Conservation (phyloP, 768 basidiomycete genomes). For the Termitomyces sp. region DNA sequence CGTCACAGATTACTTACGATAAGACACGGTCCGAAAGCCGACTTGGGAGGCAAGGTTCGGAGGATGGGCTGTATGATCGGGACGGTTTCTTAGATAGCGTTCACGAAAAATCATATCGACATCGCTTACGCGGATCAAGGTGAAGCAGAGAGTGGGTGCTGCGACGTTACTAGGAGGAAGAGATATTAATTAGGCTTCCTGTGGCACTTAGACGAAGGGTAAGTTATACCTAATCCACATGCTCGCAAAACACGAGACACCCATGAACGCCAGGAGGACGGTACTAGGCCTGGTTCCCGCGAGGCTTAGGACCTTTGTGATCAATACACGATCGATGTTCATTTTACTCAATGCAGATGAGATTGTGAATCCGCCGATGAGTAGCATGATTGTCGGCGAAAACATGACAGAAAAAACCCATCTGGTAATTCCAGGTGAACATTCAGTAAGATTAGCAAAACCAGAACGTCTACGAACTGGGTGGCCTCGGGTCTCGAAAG, state of each 20-base stretch:
- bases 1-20: conserved; percentile 56
- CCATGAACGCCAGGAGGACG: conserved; percentile 93
- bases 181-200: conserved; percentile 8
- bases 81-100: conserved; percentile 3
- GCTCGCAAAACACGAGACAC: conserved; percentile 93
- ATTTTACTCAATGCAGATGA: conserved; percentile 95
- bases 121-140: conserved; percentile 77
- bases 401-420: conserved; percentile 95
- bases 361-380: conserved; percentile 97
- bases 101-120: background rate
- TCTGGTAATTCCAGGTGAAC: conserved; percentile 30
- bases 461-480: conserved; percentile 45
- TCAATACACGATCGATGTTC: conserved; percentile 86
- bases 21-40: conserved; percentile 83
- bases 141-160: conserved; percentile 95
- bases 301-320: conserved; percentile 84
- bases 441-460: background rate
- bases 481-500: conserved; percentile 69
- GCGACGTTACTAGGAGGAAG: conserved; percentile 75
- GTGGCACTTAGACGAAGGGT: background rate
- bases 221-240: conserved; percentile 91
- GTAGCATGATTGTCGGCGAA: conserved; percentile 96
- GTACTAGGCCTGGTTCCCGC: conserved; percentile 85
- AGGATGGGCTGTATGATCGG: conserved; percentile 70
- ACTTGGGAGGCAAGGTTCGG: conserved; percentile 80